Percentiles rank a stretch among this genome's conserved stretches.
phyloP scores from a whole-genome alignment of 305 asterid species.

The Euphrasia arctica region DNA sequence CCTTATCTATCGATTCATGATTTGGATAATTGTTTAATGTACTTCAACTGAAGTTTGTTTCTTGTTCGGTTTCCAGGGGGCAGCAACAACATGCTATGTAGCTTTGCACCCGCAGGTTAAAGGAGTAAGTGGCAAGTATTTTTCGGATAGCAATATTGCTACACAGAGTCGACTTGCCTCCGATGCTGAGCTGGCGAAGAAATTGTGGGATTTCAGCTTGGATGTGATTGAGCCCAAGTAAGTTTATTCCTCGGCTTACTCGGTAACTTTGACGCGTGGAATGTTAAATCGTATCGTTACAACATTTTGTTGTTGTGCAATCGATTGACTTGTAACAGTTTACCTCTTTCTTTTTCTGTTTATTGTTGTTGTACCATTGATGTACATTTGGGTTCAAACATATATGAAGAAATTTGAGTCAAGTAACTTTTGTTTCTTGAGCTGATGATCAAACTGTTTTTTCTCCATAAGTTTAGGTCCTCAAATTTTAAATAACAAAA shows the following conservation, averaged over 20 bases:
- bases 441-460: no score
- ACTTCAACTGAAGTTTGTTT: background rate
- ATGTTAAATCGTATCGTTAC: background rate
- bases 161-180: slow-evolving; percentile 32
- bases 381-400: no score
- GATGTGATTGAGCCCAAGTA: slow-evolving; percentile 37
- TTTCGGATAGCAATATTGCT: slow-evolving; percentile 49
- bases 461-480: no score
- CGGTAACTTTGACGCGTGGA: background rate
- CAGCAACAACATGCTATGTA: slow-evolving; percentile 80
- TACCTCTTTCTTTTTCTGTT: background rate
- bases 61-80: slow-evolving; percentile 44
- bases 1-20: background rate
- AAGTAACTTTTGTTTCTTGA: no score
- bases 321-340: background rate
- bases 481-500: no score
- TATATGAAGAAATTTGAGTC: no score
- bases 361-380: background rate
- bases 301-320: background rate
- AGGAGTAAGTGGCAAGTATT: slow-evolving; percentile 70
- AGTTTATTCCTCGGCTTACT: background rate
- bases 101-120: slow-evolving; percentile 78
- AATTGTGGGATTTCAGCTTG: slow-evolving; percentile 74
- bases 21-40: background rate
- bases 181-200: slow-evolving; percentile 64